Evolutionary conservation across 75 land plant species (phyloP), one percentile per base, ranked within the genome.

Genomic region (Pinus albicaulis): DNA sequence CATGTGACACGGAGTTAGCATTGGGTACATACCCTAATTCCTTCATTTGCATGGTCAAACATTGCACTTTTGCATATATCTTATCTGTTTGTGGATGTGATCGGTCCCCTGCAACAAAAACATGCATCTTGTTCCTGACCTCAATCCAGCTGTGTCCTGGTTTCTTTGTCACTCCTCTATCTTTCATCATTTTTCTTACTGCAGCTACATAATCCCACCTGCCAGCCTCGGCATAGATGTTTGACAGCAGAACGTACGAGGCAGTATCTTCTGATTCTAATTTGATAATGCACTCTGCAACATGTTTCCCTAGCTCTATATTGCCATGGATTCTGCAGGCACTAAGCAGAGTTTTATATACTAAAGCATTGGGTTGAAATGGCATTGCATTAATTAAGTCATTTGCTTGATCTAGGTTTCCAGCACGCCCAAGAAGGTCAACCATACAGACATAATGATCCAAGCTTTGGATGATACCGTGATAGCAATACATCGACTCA

Each of bases 361-460:
- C 74, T 10, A 87, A 56, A n/a, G 85, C 79, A 81, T 83, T 81
- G 64, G 89, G 84, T 14, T 8, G 12, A 7, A 83, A 74, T 3
- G 92, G 89, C 89, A 90, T 85, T 12, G 78, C 79, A 20, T 48
- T 0, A 3, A 89, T 82, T 26, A 86, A 78, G n/a, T 82, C 77
- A 15, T 44, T 55, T 41, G 88, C 91, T 59, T 86, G 86, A 19
- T 81, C 66, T 10, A 89, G 52, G 23, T 77, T 65, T 16, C 91
- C 91, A 55, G 84, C 86, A 26, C 92, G 87, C 44, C 92, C 89
- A 55, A 87, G 81, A 80, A 86, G 84, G 75, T 90, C 92, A 56
- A 90, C 78, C 24, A 87, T 57, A 76, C 86, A 85, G 4, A 82
- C 79, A 71, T 78, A 90, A 62, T 90, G 92, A 41, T 81, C 89